phyloP scores from a whole-genome alignment of 495 filamentous ascomycete species.

The Hypoxylon crocopeplum region DNA sequence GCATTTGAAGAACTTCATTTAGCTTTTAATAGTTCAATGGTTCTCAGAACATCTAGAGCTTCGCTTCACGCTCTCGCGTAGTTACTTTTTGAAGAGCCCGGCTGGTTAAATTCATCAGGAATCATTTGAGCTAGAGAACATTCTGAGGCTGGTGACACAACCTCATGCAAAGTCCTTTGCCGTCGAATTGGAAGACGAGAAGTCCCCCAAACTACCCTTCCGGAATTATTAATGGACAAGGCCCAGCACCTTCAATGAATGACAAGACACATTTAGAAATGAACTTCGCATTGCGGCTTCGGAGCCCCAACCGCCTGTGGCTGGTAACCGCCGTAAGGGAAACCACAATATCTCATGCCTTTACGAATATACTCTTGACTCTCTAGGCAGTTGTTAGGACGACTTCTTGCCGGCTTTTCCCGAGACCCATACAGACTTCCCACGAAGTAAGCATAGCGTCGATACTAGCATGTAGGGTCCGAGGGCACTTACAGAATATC shows the following conservation, averaged over 20 bases:
- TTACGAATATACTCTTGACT: neutral
- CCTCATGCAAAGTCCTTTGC: conserved; percentile 35
- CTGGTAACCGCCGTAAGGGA: conserved; percentile 2
- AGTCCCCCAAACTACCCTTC: conserved; percentile 10
- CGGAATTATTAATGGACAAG: conserved; percentile 31
- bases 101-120: conserved; percentile 24
- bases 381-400: neutral
- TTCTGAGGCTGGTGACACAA: conserved; percentile 36
- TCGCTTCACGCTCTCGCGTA: too few species aligned
- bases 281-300: conserved; percentile 35
- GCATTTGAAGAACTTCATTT: too few species aligned
- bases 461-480: conserved; percentile 32
- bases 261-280: conserved; percentile 35
- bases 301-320: conserved; percentile 15
- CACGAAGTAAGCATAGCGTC: conserved; percentile 36
- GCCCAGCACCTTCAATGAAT: conserved; percentile 26
- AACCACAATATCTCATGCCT: neutral
- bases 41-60: conserved; percentile 24
- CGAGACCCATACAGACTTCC: conserved; percentile 26
- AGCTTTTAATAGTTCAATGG: neutral
- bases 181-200: conserved; percentile 31
- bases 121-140: conserved; percentile 17
- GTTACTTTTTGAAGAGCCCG: conserved; percentile 15
- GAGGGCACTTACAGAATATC: conserved; percentile 13
- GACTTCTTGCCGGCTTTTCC: conserved; percentile 32